Evolutionary conservation across 495 filamentous ascomycete species (phyloP).

Genomic region (Tuber indicum): DNA sequence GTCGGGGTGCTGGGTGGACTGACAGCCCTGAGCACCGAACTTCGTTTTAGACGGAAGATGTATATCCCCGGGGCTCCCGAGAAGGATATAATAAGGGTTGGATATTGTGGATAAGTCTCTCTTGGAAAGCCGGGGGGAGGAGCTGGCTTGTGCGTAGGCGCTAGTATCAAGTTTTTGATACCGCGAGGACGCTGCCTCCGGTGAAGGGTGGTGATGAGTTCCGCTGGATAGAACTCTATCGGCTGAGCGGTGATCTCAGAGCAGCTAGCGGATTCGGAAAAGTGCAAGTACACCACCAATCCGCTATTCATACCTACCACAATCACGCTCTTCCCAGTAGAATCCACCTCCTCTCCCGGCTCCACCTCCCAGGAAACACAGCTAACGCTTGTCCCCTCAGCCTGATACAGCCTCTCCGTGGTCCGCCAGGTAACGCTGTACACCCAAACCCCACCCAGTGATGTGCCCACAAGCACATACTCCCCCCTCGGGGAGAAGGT

Average conservation of each 20-base stretch:
- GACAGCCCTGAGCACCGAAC: conserved; percentile 18
- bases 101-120: conserved; percentile 5
- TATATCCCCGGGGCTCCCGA: conserved; percentile 6
- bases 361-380: conserved; percentile 13
- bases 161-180: conserved; percentile 16
- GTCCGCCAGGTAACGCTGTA: conserved; percentile 9
- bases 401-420: conserved; percentile 4
- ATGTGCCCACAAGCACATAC: conserved; percentile 23
- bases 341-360: conserved; percentile 11
- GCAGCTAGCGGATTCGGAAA: conserved; percentile 8
- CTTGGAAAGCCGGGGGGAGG: not conserved
- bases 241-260: conserved; percentile 4
- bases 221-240: conserved; percentile 19
- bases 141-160: conserved; percentile 3
- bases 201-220: not conserved
- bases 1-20: not conserved
- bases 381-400: conserved; percentile 11
- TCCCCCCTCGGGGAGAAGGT: conserved; percentile 21
- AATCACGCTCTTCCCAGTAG: conserved; percentile 7
- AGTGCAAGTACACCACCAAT: conserved; percentile 15
- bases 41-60: conserved; percentile 20
- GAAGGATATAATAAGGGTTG: conserved; percentile 21
- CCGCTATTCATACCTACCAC: conserved; percentile 22
- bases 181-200: not conserved
- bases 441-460: conserved; percentile 21